Percentiles rank a stretch among this genome's conserved stretches.
Conservation (phyloP, 2,329 filamentous ascomycete genomes). For the Aspergillus ustus region DNA sequence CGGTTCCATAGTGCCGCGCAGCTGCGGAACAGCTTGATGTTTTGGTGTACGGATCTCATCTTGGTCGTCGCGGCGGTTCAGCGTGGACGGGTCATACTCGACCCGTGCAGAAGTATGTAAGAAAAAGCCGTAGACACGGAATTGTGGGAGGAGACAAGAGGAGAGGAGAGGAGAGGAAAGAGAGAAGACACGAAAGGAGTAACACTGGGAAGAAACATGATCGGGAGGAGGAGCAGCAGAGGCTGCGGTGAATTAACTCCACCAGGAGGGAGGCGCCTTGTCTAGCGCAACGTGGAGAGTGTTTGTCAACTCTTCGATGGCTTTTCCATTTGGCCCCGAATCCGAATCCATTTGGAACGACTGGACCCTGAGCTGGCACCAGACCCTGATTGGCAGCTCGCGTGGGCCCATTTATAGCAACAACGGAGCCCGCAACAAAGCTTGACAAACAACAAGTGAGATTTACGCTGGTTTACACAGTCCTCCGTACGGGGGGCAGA, state of each 20-base stretch:
- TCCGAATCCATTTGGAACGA: not conserved
- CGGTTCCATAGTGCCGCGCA: conserved; percentile 10
- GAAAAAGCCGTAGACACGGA: too few species aligned
- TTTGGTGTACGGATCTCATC: conserved; percentile 9
- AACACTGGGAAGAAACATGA: conserved; percentile 3
- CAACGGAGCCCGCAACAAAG: not conserved
- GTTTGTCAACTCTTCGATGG: not conserved
- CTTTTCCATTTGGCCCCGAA: not conserved
- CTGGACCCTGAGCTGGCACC: not conserved
- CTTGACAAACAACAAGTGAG: not conserved
- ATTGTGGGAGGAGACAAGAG: not conserved
- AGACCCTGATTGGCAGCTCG: not conserved
- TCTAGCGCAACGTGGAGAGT: not conserved
- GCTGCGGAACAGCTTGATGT: conserved; percentile 8
- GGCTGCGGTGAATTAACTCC: not conserved
- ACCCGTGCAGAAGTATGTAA: not conserved
- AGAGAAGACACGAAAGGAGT: not conserved
- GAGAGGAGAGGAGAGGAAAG: not conserved
- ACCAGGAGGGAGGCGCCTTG: conserved; percentile 1
- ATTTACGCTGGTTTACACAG: too few species aligned
- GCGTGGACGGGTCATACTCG: conserved; percentile 5
- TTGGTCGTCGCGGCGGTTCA: conserved; percentile 8
- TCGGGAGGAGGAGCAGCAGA: conserved; percentile 5
- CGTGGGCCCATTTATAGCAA: not conserved
- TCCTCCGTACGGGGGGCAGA: too few species aligned